Base-by-base conservation (phyloP, 2,329 filamentous ascomycete genomes). In the Neofusicoccum ribis region DNA sequence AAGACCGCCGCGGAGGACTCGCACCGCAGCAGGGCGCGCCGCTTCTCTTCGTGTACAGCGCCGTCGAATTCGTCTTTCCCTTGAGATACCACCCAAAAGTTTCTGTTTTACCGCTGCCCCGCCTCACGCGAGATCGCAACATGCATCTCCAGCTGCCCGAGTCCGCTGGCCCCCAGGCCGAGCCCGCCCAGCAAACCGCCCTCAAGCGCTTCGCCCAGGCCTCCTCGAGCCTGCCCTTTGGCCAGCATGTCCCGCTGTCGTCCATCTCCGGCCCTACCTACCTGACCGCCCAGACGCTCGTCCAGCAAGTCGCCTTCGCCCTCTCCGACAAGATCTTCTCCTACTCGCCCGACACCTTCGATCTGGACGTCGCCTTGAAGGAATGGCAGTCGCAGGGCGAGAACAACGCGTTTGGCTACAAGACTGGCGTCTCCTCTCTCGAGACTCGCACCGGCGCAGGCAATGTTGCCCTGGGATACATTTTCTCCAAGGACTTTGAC, bases 251-350 rank as follows among this genome's bases (percentile, higher is more conserved):
- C 65, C 69, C 81, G 39, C 77, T 87, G 66, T 79, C 80, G 63
- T 82, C 82, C 66, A 91, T 98, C 77, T 89, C 86, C 67, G 95
- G 94, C 15, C 91, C 94, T 70, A 95, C 91, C 64, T 99, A 99
- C 80, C 86, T 94, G 67, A 98, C 94, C 46, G 91, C 93, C 36
- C 95, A 99, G 81, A 88, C 92, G 23, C 87, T 99, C 64, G 90
- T 98, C 69, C 95, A 99, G 82, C 95, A 99, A 80, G 90, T 98
- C 69, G 92, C 94, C 67, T 99, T 97, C 81, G 87, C 91, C 69
- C 85, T 99, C 67, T 98, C 94, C 65, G 93, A 98, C 84, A 97
- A 96, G 84, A 89, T 98, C 81, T 99, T 97, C 82, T 91, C 93
- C 65, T 98, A 96, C 83, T 98, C 94, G 2, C 92, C 93, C 34